A percentile compares a stretch with the other conserved stretches of the same genome.
phyloP scores from a whole-genome alignment of 2,329 filamentous ascomycete species.

The Fusarium avenaceum region DNA sequence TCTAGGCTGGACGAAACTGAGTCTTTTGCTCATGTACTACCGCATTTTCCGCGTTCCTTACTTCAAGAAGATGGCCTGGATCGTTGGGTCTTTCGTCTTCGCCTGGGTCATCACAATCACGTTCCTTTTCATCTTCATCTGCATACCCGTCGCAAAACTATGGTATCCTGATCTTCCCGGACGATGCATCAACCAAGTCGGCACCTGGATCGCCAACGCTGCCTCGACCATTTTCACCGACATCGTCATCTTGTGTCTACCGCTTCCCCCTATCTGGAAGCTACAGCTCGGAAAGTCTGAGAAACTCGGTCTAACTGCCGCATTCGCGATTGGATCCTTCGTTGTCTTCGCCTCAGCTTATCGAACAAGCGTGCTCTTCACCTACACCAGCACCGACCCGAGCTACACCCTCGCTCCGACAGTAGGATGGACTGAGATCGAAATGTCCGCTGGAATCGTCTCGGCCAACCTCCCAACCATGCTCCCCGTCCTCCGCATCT shows the following conservation, averaged over 20 bases:
- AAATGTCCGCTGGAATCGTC: constrained; percentile 64
- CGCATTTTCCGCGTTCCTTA: constrained; percentile 63
- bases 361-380: constrained; percentile 62
- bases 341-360: constrained; percentile 65
- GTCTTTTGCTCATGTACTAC: constrained; percentile 65
- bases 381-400: constrained; percentile 57
- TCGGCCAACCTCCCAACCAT: constrained; percentile 67
- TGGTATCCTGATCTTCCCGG: constrained; percentile 63
- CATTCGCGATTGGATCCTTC: constrained; percentile 61
- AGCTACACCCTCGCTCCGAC: constrained; percentile 62
- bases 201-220: constrained; percentile 64
- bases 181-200: constrained; percentile 63
- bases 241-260: constrained; percentile 60
- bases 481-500: constrained; percentile 58
- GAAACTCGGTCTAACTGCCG: constrained; percentile 60
- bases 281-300: constrained; percentile 58
- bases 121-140: constrained; percentile 66
- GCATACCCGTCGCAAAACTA: constrained; percentile 62
- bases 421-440: constrained; percentile 63
- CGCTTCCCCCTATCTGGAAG: constrained; percentile 61
- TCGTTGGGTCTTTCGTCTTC: constrained; percentile 59
- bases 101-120: constrained; percentile 63
- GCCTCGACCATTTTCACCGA: constrained; percentile 63
- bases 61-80: constrained; percentile 59
- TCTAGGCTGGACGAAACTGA: constrained; percentile 64